Percentiles rank a stretch among this genome's conserved stretches.
Conservation (phyloP, 2,329 filamentous ascomycete species). For the Magnaporthales sp. region DNA sequence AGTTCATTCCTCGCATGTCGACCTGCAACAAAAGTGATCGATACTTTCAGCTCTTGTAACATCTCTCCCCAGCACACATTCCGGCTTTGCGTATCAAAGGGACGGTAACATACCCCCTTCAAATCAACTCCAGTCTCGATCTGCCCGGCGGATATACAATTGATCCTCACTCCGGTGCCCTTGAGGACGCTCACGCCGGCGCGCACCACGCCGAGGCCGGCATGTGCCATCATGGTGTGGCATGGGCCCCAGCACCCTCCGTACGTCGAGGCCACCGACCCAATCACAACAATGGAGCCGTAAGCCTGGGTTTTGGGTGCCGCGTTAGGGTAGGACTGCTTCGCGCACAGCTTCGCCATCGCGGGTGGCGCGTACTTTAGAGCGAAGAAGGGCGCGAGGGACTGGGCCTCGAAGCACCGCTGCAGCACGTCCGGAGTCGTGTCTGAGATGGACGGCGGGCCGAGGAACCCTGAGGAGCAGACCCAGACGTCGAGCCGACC, state of each 20-base stretch:
- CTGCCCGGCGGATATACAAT: conserved; percentile 35
- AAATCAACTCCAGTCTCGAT: conserved; percentile 32
- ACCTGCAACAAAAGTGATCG: conserved; percentile 19
- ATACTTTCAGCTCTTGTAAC: neutral
- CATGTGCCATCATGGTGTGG: conserved; percentile 53
- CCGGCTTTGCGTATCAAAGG: neutral
- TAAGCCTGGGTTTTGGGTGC: conserved; percentile 51
- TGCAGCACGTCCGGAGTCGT: conserved; percentile 48
- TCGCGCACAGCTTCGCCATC: conserved; percentile 50
- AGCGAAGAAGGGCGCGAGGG: conserved; percentile 54
- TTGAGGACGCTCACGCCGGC: conserved; percentile 49
- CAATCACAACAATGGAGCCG: conserved; percentile 54
- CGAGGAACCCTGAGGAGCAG: conserved; percentile 46
- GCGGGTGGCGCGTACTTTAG: conserved; percentile 56
- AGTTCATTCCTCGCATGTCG: conserved; percentile 38
- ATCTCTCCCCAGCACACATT: neutral
- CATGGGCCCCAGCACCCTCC: conserved; percentile 51
- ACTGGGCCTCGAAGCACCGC: conserved; percentile 51
- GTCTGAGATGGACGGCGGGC: conserved; percentile 44
- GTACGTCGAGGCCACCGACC: conserved; percentile 45
- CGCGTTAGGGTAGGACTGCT: conserved; percentile 49
- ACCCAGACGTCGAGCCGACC: conserved; percentile 54
- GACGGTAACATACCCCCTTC: conserved; percentile 24
- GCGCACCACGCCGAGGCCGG: conserved; percentile 51
- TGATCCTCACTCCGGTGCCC: conserved; percentile 50